These are phyloP conservation scores for carrot (Daucus carota) DNA, from an alignment of 129 eudicot species.

Conservation along the genomic window DNA sequence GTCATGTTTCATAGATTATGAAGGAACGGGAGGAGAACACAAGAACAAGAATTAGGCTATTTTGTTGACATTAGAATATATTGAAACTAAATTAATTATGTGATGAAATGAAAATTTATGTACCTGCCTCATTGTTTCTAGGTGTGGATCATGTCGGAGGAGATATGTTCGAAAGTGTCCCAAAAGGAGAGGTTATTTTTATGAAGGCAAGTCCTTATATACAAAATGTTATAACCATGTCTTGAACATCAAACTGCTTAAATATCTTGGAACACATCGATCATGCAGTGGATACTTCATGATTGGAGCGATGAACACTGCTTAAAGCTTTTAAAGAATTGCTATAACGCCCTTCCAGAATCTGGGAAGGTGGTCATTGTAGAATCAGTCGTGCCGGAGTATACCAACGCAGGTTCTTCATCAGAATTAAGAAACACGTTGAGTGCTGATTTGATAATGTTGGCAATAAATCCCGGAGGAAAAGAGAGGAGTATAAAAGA, in stretches of 20 bases:
- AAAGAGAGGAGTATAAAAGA: background rate
- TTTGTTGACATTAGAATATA: background rate
- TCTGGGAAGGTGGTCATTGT: background rate
- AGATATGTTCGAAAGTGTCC: slow-evolving; percentile 4
- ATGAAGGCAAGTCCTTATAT: background rate
- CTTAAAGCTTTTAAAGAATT: background rate
- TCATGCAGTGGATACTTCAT: slow-evolving; percentile 1
- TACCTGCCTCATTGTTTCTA: background rate
- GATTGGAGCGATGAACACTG: slow-evolving; percentile 5
- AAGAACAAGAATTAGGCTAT: background rate
- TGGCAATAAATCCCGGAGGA: background rate
- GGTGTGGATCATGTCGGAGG: slow-evolving; percentile 6
- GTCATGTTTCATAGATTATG: background rate
- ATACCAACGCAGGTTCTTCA: background rate
- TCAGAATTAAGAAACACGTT: no score
- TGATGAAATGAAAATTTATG: no score
- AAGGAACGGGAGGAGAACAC: background rate
- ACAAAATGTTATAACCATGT: background rate
- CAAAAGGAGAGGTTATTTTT: background rate
- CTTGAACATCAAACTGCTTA: background rate
- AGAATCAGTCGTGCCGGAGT: background rate
- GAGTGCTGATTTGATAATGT: background rate
- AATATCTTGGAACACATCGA: background rate
- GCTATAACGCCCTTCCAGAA: background rate
- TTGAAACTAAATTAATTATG: no score